Percentiles rank a stretch among this genome's conserved stretches.
Conservation (phyloP, 2,329 filamentous ascomycete genomes). For the Aureobasidium mangrovei region DNA sequence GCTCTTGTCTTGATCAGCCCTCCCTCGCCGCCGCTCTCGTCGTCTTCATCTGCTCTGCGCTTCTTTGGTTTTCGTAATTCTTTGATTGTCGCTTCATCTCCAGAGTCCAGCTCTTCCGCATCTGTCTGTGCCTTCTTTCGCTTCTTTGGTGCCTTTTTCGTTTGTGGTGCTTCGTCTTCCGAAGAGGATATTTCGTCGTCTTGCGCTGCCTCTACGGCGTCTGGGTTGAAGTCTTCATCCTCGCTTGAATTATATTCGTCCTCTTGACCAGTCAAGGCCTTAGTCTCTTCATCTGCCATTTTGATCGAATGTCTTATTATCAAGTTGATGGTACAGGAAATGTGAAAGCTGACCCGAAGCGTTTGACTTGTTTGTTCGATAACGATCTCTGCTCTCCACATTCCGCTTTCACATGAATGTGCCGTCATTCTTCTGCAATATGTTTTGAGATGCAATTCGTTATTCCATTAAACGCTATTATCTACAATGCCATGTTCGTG, state of each 20-base stretch:
- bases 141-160: constrained; percentile 27
- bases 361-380: constrained; percentile 7
- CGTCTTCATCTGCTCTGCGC: constrained; percentile 28
- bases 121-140: constrained; percentile 30
- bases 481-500: constrained; percentile 10
- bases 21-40: constrained; percentile 39
- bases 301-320: background rate
- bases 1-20: constrained; percentile 46
- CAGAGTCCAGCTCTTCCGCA: constrained; percentile 42
- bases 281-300: background rate
- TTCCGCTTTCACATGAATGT: background rate
- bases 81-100: constrained; percentile 48
- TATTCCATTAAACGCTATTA: background rate
- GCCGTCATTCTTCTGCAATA: background rate
- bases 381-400: background rate
- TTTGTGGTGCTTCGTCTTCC: constrained; percentile 24
- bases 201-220: constrained; percentile 22
- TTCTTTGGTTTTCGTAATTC: constrained; percentile 35
- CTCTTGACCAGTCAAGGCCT: constrained; percentile 18
- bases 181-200: constrained; percentile 26
- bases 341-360: background rate
- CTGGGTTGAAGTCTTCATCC: constrained; percentile 37
- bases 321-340: background rate
- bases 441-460: background rate
- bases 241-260: constrained; percentile 35